Evolutionary conservation across 306 rosid species (phyloP), one percentile per base, ranked within the genome.

Genomic region (Acmispon strigosus): DNA sequence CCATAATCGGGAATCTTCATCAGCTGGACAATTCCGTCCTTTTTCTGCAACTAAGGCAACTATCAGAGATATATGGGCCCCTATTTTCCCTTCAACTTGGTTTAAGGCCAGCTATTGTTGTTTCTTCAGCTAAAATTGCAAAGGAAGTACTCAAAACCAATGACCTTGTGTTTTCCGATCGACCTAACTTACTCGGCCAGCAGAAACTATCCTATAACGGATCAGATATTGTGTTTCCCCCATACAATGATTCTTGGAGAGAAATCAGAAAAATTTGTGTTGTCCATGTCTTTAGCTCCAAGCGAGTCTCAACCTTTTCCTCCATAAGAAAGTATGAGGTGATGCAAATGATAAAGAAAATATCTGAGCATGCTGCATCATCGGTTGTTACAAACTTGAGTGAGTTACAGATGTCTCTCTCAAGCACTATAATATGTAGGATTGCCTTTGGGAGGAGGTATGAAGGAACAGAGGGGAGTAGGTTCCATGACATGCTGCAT

Each of bases 1-100:
- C 85, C 5, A 37, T 81, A 32, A 61, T 81, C 0, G 86, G 88
- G 5, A 82, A 84, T 57, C 64, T 84, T 51, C 88, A 78, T 78
- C 84, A 66, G 7, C 43, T 83, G 3, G 49, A 82, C 10, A 11
- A 34, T 2, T 42, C 74, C 10, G 0, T 1, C 4, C 66, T 76
- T 50, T 66, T 78, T 74, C 59, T 66, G 2, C 70, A 80, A 6
- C 70, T 79, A 29, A 41, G 22, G 12, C 2, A 65, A 6, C 86
- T 58, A 47, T 69, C 86, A 19, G 75, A 61, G 27, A 62, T 10
- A 16, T 52, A 75, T 2, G 84, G 80, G 2, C 77, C 86, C 0
- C 4, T 85, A 5, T 78, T 81, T 80, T 72, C 62, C 7, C 69
- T 86, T 8, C 75, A 66, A 54, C 44, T 86, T 0, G 82, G 87